Evolutionary conservation across 306 rosid species (phyloP).

Genomic region (Neltuma alba): DNA sequence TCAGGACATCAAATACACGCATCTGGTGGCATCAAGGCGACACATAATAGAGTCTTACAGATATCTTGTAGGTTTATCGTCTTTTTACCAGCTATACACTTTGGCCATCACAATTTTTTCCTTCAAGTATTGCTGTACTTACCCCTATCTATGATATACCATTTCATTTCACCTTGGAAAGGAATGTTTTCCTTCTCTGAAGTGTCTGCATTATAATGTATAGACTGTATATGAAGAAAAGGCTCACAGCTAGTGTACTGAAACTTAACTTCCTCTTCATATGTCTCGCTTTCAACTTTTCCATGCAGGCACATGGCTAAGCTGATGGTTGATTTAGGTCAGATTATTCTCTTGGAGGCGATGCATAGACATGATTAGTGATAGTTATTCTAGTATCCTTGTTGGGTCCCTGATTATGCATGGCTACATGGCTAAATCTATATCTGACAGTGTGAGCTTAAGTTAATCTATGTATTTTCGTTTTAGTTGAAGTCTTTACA

Average conservation of each 20-base stretch:
- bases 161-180: conserved; percentile 27
- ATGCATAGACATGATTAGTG: background rate
- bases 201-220: conserved; percentile 2
- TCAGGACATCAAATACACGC: background rate
- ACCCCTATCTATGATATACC: background rate
- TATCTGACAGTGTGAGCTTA: background rate
- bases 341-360: background rate
- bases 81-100: background rate
- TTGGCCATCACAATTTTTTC: background rate
- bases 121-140: conserved; percentile 5
- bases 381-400: background rate
- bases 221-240: conserved; percentile 3
- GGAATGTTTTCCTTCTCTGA: conserved; percentile 4
- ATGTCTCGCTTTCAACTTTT: conserved; percentile 9
- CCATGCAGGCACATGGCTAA: conserved; percentile 4
- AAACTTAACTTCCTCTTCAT: background rate
- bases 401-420: background rate
- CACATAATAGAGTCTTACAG: background rate
- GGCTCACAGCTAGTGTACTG: conserved; percentile 6
- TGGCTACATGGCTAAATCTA: background rate
- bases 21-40: conserved; percentile 13
- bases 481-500: no score
- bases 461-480: background rate
- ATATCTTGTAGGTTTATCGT: conserved; percentile 7
- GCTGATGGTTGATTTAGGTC: conserved; percentile 1